phyloP scores from a whole-genome alignment of 2,329 filamentous ascomycete genomes.

The Aspergillus sp. region DNA sequence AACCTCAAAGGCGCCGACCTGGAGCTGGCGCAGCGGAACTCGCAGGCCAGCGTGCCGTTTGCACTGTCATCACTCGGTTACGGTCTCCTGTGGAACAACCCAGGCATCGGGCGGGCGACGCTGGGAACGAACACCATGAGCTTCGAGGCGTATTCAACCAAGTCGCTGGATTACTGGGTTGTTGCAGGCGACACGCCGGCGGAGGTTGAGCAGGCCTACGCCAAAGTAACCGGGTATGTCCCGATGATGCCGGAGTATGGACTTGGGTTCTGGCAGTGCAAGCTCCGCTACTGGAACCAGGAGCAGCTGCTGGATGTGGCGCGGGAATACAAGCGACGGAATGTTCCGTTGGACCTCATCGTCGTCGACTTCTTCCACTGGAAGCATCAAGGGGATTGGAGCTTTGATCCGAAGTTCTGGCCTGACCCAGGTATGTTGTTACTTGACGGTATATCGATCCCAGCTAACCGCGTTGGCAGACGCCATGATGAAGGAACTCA shows the following conservation, averaged over 20 bases:
- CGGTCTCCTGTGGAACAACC: constrained; percentile 59
- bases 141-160: constrained; percentile 53
- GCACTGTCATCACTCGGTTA: constrained; percentile 52
- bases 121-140: constrained; percentile 53
- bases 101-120: constrained; percentile 51
- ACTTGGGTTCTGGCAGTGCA: constrained; percentile 61
- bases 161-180: constrained; percentile 54
- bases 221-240: constrained; percentile 47
- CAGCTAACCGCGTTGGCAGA: constrained; percentile 26
- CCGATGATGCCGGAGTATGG: constrained; percentile 63
- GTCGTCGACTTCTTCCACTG: constrained; percentile 62
- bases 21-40: constrained; percentile 58
- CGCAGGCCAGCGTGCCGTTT: constrained; percentile 57
- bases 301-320: constrained; percentile 54
- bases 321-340: constrained; percentile 47
- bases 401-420: constrained; percentile 55
- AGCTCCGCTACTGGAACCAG: constrained; percentile 56
- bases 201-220: constrained; percentile 50
- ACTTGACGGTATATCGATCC: no score
- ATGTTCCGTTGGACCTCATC: constrained; percentile 55
- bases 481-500: constrained; percentile 55
- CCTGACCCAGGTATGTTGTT: constrained; percentile 50
- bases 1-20: constrained; percentile 54
- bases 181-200: constrained; percentile 48
- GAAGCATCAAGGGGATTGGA: constrained; percentile 59